A percentile compares a stretch with the other conserved stretches of the same genome.
Evolutionary conservation across 805 yeast genomes (phyloP).

Genomic region (Candida silvatica): DNA sequence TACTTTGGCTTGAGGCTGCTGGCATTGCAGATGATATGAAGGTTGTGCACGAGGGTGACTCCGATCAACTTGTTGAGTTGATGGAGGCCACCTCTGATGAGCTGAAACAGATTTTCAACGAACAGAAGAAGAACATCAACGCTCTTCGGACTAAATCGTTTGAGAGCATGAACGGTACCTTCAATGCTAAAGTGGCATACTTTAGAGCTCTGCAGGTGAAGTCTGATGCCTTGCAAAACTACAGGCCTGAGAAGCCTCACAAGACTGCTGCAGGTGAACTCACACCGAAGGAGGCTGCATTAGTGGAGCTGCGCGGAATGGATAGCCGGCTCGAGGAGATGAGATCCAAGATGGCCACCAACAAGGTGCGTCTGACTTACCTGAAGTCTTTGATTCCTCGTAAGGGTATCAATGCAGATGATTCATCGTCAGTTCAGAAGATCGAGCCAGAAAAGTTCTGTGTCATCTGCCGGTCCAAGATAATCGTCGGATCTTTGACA

Average conservation of each 20-base stretch:
- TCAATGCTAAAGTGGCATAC: slow-evolving; percentile 74
- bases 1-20: slow-evolving; percentile 14
- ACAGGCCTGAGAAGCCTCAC: slow-evolving; percentile 23
- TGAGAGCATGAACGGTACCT: slow-evolving; percentile 50
- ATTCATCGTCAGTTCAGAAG: slow-evolving; percentile 27
- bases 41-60: slow-evolving; percentile 1
- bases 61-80: neutral
- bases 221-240: slow-evolving; percentile 69
- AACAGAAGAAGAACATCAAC: slow-evolving; percentile 33
- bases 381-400: slow-evolving; percentile 30
- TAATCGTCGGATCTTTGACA: slow-evolving; percentile 70
- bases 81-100: neutral
- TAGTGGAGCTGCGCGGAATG: slow-evolving; percentile 9
- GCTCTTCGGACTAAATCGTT: slow-evolving; percentile 39
- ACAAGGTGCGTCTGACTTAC: slow-evolving; percentile 38
- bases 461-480: slow-evolving; percentile 67
- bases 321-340: slow-evolving; percentile 9
- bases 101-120: slow-evolving; percentile 28
- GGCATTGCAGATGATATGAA: slow-evolving; percentile 15
- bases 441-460: no score
- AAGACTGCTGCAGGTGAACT: slow-evolving; percentile 2
- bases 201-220: slow-evolving; percentile 78
- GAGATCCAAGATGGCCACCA: slow-evolving; percentile 16
- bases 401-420: slow-evolving; percentile 9
- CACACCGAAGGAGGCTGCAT: slow-evolving; percentile 17